These are phyloP conservation scores for Telfairia occidentalis DNA, from an alignment of 331 rosid species.

Conservation along the genomic window DNA sequence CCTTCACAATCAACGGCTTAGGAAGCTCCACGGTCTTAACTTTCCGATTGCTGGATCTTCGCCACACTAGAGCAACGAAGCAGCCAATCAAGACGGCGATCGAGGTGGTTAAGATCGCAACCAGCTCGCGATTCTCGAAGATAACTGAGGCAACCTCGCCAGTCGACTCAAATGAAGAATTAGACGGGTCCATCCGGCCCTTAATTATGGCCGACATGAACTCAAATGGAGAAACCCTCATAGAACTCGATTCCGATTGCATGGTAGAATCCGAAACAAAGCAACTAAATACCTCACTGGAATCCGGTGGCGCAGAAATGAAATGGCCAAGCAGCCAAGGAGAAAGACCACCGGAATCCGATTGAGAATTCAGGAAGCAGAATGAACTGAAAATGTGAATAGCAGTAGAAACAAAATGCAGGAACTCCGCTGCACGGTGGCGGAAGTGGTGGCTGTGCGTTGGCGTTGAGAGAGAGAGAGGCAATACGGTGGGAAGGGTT, in stretches of 20 bases:
- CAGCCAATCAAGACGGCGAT: slow-evolving; percentile 72
- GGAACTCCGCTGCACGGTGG: background rate
- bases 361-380: background rate
- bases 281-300: background rate
- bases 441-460: background rate
- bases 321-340: background rate
- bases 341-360: slow-evolving; percentile 10
- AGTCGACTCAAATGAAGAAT: slow-evolving; percentile 34
- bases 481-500: background rate
- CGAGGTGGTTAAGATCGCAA: slow-evolving; percentile 76
- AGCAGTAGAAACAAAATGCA: background rate
- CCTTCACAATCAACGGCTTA: slow-evolving; percentile 34
- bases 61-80: slow-evolving; percentile 61
- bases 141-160: slow-evolving; percentile 33
- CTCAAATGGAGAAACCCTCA: slow-evolving; percentile 74
- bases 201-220: slow-evolving; percentile 79
- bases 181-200: slow-evolving; percentile 65
- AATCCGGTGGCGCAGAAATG: slow-evolving; percentile 15
- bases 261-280: background rate
- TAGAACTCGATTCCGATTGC: slow-evolving; percentile 35
- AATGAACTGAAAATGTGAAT: background rate
- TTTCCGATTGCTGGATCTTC: slow-evolving; percentile 52
- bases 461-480: background rate
- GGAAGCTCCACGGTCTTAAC: slow-evolving; percentile 31
- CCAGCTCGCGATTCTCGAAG: slow-evolving; percentile 59